Percentiles rank a stretch among this genome's conserved stretches.
Conservation (phyloP, 441 rosid species). For the Gossypium gossypioides region DNA sequence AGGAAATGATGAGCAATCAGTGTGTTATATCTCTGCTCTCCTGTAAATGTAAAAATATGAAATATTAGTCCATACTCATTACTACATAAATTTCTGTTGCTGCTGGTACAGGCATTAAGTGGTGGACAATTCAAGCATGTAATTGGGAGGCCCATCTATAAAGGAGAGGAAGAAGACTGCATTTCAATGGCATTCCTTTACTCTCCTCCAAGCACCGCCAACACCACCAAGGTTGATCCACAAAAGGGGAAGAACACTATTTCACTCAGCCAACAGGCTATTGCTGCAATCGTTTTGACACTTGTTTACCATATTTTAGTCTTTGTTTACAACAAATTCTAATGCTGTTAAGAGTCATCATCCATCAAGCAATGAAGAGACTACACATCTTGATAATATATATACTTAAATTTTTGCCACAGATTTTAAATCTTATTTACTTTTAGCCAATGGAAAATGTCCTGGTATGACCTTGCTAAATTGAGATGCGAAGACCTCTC, state of each 20-base stretch:
- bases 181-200: conserved; percentile 65
- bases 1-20: background rate
- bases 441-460: background rate
- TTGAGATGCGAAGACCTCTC: background rate
- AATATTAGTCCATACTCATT: background rate
- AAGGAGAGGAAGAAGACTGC: conserved; percentile 25
- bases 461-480: background rate
- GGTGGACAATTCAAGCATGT: conserved; percentile 64
- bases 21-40: background rate
- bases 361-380: background rate
- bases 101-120: conserved; percentile 30
- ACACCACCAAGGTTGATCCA: background rate
- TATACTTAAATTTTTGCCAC: background rate
- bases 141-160: conserved; percentile 54
- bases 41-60: background rate
- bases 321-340: conserved; percentile 27
- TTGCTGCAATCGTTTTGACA: conserved; percentile 36
- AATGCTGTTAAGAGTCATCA: background rate
- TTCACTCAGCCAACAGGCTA: conserved; percentile 47
- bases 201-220: conserved; percentile 19
- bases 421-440: background rate
- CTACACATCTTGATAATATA: background rate
- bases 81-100: background rate
- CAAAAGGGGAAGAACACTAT: conserved; percentile 30
- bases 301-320: conserved; percentile 38